These are phyloP conservation scores for Nemania sp. DNA, from an alignment of 2,329 filamentous ascomycete genomes.

Conservation along the genomic window DNA sequence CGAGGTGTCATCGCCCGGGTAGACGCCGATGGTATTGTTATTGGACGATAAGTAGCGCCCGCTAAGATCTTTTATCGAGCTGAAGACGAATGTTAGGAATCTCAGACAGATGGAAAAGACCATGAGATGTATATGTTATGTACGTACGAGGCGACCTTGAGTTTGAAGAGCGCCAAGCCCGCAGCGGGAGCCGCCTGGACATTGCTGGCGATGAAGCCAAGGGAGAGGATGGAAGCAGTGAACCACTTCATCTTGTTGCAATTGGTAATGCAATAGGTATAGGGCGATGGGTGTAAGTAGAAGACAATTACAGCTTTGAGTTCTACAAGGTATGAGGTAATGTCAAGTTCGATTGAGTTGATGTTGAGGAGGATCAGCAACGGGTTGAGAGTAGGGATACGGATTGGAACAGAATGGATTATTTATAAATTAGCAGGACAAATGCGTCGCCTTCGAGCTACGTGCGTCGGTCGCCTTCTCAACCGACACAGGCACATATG, in stretches of 20 bases:
- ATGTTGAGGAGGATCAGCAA: not conserved
- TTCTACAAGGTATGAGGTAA: no score
- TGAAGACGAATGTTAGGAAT: conserved; percentile 3
- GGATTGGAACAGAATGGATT: conserved; percentile 6
- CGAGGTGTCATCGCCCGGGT: conserved; percentile 25
- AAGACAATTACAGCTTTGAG: no score
- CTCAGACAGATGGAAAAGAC: no score
- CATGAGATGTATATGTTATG: no score
- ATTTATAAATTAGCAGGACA: conserved; percentile 18
- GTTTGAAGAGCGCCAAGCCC: conserved; percentile 33
- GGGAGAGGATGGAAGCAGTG: conserved; percentile 29
- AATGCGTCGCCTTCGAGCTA: not conserved
- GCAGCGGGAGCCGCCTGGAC: conserved; percentile 30
- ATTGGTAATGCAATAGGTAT: conserved; percentile 6
- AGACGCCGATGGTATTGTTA: conserved; percentile 40
- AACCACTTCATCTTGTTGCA: conserved; percentile 35
- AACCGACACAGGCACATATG: not conserved
- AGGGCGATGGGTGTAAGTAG: not conserved
- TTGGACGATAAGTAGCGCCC: conserved; percentile 39
- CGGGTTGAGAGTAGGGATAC: conserved; percentile 3
- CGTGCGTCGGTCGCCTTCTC: conserved; percentile 9
- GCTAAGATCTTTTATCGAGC: conserved; percentile 33
- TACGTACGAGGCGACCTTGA: conserved; percentile 34
- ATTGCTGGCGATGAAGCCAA: conserved; percentile 31
- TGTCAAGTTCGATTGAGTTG: not conserved